phyloP scores from a whole-genome alignment of 2,329 filamentous ascomycete genomes.

The Clarireedia sp. region DNA sequence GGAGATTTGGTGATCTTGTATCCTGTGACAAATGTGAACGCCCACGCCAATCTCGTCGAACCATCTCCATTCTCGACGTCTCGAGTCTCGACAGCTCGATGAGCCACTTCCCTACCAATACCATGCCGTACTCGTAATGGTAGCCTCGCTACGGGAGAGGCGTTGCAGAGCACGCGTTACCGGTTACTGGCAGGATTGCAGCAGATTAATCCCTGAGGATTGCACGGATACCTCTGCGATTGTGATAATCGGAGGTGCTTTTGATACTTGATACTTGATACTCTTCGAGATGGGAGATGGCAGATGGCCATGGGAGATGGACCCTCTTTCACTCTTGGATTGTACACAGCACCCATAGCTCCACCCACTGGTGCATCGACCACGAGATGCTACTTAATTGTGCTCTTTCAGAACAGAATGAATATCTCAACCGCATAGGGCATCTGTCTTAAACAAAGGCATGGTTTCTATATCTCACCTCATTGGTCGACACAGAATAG shows the following conservation, averaged over 20 bases:
- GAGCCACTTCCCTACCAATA: neutral
- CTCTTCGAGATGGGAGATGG: neutral
- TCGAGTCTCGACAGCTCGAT: too few relatives aligned
- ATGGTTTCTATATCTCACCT: too few relatives aligned
- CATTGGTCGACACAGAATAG: too few relatives aligned
- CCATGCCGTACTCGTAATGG: neutral
- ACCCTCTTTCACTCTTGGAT: neutral
- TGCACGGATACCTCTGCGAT: neutral
- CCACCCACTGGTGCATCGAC: too few relatives aligned
- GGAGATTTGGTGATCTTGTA: neutral
- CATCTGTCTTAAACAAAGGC: too few relatives aligned
- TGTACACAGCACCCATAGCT: too few relatives aligned
- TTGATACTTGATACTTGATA: too few relatives aligned
- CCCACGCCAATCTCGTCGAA: neutral
- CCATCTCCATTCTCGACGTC: neutral
- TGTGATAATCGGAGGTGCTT: too few relatives aligned
- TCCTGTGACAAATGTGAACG: neutral
- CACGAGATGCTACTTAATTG: too few relatives aligned
- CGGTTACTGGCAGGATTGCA: neutral
- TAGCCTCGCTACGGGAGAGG: slow-evolving; percentile 9
- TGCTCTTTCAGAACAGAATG: too few relatives aligned
- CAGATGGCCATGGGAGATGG: neutral
- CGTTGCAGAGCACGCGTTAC: neutral
- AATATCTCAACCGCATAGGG: too few relatives aligned
- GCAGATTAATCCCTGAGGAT: neutral